Base-by-base conservation (phyloP, 208 protist genomes). In the Wallacemonas sp. region DNA sequence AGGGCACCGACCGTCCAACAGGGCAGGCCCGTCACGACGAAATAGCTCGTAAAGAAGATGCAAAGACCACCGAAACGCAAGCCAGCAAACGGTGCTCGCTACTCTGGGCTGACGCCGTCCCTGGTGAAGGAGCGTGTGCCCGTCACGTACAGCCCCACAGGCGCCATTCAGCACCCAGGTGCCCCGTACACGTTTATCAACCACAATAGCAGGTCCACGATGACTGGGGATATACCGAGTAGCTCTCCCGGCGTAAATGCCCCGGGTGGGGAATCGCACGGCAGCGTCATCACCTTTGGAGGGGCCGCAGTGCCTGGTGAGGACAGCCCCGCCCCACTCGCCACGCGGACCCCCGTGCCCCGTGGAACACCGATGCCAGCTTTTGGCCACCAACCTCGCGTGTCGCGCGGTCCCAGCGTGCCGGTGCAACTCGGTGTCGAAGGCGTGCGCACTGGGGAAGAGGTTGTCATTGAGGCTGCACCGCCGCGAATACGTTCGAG, bases 391-490 rank as follows among this genome's bases (percentile, higher is more conserved):
- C 55, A 62, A 26, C 55, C 34, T 2, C 38, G 38, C n/a, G 34
- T 34, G n/a, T 26, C 26, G 6, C 37, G 26, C 37, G 9, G 22
- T 5, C 5, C 10, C 39, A n/a, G 46, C 10, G 55, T 22, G 12
- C 34, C 55, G 4, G 38, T 48, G 15, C 38, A 62, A 1, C 67
- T 88, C 12, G 53, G 71, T 17, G 71, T 94, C 26, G 85, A 81
- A 36, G 89, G 89, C 0, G 72, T 75, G n/a, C 85, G 83, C 29
- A 92, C 81, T 0, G 89, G 89, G 8, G 81, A 90, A 63, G 79
- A 82, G 59, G 76, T 82, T 12, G 19, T 76, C 0, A 61, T 85
- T 29, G 57, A 73, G 19, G 53, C 33, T 15, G 45, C 44, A 8
- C 37, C 32, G 17, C 67, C 24, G 8, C 61, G 24, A 42, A 46